Evolutionary conservation across 768 basidiomycete species (phyloP).

Genomic region (Boletus patriciae): DNA sequence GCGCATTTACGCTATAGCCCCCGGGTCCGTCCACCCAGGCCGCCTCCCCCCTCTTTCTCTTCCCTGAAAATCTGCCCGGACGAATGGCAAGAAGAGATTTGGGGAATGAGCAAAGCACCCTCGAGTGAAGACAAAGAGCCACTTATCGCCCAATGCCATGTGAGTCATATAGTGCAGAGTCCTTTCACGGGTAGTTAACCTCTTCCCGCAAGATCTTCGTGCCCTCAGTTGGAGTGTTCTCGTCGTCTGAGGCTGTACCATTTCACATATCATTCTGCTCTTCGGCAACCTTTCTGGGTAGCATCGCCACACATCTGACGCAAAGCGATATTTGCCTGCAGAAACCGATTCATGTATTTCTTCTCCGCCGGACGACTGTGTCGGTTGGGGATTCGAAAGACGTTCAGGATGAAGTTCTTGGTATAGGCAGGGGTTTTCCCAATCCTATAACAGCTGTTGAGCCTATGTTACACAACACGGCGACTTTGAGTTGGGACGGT

Average conservation of each 20-base stretch:
- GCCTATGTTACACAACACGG: conserved; percentile 27
- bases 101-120: conserved; percentile 24
- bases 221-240: conserved; percentile 59
- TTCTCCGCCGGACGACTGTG: conserved; percentile 55
- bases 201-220: conserved; percentile 51
- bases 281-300: conserved; percentile 38
- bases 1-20: conserved; percentile 30
- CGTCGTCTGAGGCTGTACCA: conserved; percentile 55
- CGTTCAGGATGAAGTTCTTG: conserved; percentile 38
- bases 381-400: conserved; percentile 25
- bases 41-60: conserved; percentile 24
- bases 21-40: conserved; percentile 34
- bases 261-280: conserved; percentile 65
- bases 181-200: background rate
- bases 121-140: conserved; percentile 5
- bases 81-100: conserved; percentile 36
- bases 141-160: conserved; percentile 31
- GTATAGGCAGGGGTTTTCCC: conserved; percentile 44
- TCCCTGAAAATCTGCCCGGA: conserved; percentile 30
- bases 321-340: conserved; percentile 12
- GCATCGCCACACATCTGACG: conserved; percentile 6
- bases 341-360: conserved; percentile 46
- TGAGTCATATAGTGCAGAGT: conserved; percentile 13
- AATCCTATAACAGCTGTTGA: conserved; percentile 40
- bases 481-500: conserved; percentile 63